Evolutionary conservation across 2,329 filamentous ascomycete species (phyloP), one percentile per base, ranked within the genome.

Genomic region (Dactylellina leptospora): DNA sequence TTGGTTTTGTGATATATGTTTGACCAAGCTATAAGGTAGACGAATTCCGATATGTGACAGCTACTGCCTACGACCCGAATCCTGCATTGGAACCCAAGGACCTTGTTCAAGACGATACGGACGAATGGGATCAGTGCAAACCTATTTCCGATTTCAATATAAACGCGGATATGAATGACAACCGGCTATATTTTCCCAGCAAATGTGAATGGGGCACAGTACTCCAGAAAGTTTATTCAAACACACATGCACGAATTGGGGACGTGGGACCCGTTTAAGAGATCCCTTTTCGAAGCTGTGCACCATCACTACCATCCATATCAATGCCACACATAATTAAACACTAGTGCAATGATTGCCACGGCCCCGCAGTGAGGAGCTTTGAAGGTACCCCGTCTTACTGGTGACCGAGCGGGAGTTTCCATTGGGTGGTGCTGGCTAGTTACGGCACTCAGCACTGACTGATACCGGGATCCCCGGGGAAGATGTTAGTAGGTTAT

Each of bases 401-500:
- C n/a, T n/a, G n/a, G n/a, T n/a, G n/a, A n/a, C n/a, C n/a, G n/a
- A n/a, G 11, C 40, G 18, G 18, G 16, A 48, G 18, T 48, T 22
- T 38, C 27, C 18, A 20, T 8, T 13, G 38, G 10, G 20, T 62
- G 13, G n/a, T n/a, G 27, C 33, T 64, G 60, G 60, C 23, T 64
- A 64, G 20, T 22, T 64, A 56, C 54, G 63, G 56, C 42, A 51
- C 48, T 40, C 16, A 28, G 44, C 23, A 55, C 30, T 20, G 22
- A 56, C 44, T 58, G 56, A 56, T 48, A 54, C 50, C 33, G 38
- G 50, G 58, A 58, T 62, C 30, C 66, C 66, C 51, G 59, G 51
- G 58, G n/a, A 58, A 59, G 45, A 27, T 48, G 63, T 62, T 51
- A 47, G 23, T 18, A 40, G 51, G 44, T 42, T 47, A 36, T 51